Evolutionary conservation across 768 basidiomycete species (phyloP), one percentile per base, ranked within the genome.

Genomic region (Mrakia blollopis): DNA sequence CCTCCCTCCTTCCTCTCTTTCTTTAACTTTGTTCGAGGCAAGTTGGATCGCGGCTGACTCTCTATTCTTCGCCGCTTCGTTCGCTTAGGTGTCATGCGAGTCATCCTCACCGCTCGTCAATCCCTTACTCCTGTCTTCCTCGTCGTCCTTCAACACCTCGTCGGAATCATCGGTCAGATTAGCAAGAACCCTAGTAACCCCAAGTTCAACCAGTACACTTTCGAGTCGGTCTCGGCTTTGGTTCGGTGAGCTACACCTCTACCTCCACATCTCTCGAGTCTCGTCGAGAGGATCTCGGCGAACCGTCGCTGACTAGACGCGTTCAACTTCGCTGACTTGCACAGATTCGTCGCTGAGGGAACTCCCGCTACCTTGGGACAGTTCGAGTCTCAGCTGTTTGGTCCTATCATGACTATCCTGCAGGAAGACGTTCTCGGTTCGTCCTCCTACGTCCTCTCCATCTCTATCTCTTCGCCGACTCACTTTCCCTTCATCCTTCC

Each of bases 131-230:
- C 91, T 0, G 86, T 85, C 11, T 91, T 90, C 81, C 87, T 90
- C 77, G 86, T 85, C 52, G 87, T 90, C 3, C 87, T 98, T 10
- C 84, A 83, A 60, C 89, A 91, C 18, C 88, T 99, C 11, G 92
- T 97, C 74, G 84, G 85, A 37, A 95, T 98, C 81, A 87, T 98
- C 41, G 90, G 91, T 18, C 87, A 91, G 74, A 94, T 96, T 80
- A 92, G 91, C 78, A 92, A 91, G 85, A 99, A 99, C 82, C 96
- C 97, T 23, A 94, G 92, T 83, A 99, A 99, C 84, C 97, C 97
- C 2, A 90, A 91, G 80, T 98, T 99, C 84, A 95, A 97, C 83
- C 97, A 98, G 83, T 97, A 93, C 82, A 91, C 94, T 79, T 98
- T 99, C 81, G 96, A 99, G 85, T 92, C 91, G 82, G 89, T 99